Conservation (phyloP, 1,139 yeast species). For the Saccharomyces hybrid region DNA sequence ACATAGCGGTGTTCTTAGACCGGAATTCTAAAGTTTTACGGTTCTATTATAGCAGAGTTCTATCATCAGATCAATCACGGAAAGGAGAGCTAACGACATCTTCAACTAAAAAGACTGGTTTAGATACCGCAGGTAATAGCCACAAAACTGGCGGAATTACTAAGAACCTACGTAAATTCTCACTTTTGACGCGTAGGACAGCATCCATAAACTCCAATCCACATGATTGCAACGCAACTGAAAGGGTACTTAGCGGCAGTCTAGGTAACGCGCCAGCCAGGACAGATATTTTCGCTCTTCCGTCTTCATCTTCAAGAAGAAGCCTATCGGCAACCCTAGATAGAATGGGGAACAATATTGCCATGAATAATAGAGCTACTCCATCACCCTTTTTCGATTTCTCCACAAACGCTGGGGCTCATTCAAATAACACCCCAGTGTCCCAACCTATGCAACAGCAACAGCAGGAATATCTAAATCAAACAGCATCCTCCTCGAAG, state of each 20-base stretch:
- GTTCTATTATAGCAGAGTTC: constrained; percentile 23
- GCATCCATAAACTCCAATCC: neutral
- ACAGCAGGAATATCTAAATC: constrained; percentile 6
- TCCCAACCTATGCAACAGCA: constrained; percentile 4
- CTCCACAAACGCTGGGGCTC: constrained; percentile 5
- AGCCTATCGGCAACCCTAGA: constrained; percentile 22
- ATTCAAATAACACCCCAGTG: neutral
- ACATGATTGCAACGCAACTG: neutral
- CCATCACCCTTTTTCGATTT: constrained; percentile 12
- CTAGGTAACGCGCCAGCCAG: neutral
- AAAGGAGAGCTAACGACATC: neutral
- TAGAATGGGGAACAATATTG: constrained; percentile 20
- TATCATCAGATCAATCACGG: constrained; percentile 5
- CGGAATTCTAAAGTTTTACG: constrained; percentile 11
- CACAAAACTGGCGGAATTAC: neutral
- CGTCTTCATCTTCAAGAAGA: neutral
- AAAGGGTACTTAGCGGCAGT: neutral
- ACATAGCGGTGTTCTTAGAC: constrained; percentile 22
- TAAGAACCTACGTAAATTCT: neutral
- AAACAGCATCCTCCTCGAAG: constrained; percentile 32
- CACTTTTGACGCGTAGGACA: neutral
- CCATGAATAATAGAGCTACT: constrained; percentile 2
- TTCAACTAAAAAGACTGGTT: neutral
- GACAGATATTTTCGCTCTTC: neutral
- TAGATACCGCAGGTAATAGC: neutral